Evolutionary conservation across 352 stramenopile species (phyloP), one percentile per base, ranked within the genome.

Genomic region (Pythium brachiatum): DNA sequence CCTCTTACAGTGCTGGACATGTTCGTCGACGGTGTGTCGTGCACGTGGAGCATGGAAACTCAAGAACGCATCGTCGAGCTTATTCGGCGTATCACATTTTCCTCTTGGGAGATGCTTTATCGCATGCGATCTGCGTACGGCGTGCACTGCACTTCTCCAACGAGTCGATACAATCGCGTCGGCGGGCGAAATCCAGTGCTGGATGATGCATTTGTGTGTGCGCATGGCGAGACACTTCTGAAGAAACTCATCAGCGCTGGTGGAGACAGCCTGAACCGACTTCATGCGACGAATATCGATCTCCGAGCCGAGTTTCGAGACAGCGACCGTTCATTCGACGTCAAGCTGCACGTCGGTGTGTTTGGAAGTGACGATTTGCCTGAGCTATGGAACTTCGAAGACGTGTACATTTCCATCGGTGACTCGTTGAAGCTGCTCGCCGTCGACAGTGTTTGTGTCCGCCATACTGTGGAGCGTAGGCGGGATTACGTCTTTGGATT

Each of bases 21-120:
- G 34, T 90, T 86, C 27, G 73, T 78, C 2, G 73, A 87, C 38
- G 69, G 73, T 9, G 71, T 80, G 16, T 50, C 58, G 41, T 70
- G 76, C 31, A 55, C 78, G 26, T 94, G 81, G 83, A 63, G 76
- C 44, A 69, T 90, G 25, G 23, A 70, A 32, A 75, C 66, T 0
- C 83, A 92, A 52, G 57, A 90, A n/a, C 73, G 85, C 6, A 57
- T 90, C 5, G 80, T 76, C 27, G 82, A 91, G 23, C 64, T 92
- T 16, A 70, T 92, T 21, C 70, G 83, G 51, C 62, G 70, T 54
- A 84, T 92, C 26, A 92, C 83, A 0, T 87, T 78, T 56, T 79
- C 85, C 2, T 63, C 68, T 3, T 94, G 85, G 81, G 77, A 92
- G 47, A 91, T 94, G 85, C 77, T 94, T 9, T 94, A 89, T 68